Conservation (phyloP, 2,329 filamentous ascomycete genomes). For the Westerdykella sp. region DNA sequence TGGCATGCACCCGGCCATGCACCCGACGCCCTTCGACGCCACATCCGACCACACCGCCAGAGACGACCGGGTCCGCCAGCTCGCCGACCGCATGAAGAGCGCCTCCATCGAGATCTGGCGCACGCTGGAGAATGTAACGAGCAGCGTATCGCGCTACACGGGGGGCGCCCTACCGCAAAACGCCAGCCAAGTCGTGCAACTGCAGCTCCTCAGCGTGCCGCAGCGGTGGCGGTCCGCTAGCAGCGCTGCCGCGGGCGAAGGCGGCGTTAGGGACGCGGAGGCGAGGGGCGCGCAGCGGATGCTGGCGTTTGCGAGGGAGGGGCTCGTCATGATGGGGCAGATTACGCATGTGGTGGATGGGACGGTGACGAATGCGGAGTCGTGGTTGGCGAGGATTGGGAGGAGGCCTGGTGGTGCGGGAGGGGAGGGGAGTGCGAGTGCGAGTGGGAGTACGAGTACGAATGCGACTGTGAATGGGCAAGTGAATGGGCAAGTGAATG, state of each 20-base stretch:
- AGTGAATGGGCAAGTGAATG: too few species aligned
- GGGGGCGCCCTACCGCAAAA: constrained; percentile 90
- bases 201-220: constrained; percentile 77
- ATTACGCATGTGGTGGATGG: constrained; percentile 82
- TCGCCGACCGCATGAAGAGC: constrained; percentile 71
- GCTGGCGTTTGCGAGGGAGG: constrained; percentile 79
- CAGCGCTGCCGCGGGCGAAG: constrained; percentile 31
- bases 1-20: too few species aligned
- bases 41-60: constrained; percentile 14
- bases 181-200: constrained; percentile 72
- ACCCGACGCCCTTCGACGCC: background rate
- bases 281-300: constrained; percentile 64
- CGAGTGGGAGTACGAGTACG: background rate
- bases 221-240: constrained; percentile 70
- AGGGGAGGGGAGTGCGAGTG: constrained; percentile 9
- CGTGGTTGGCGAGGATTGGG: constrained; percentile 77
- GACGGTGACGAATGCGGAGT: constrained; percentile 83
- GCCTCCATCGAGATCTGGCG: constrained; percentile 45
- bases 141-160: constrained; percentile 80
- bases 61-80: constrained; percentile 48
- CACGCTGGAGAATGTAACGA: constrained; percentile 68
- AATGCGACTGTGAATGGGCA: too few species aligned
- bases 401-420: constrained; percentile 21
- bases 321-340: constrained; percentile 88
- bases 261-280: constrained; percentile 29